These are phyloP conservation scores for Termitomyces sp. DNA, from an alignment of 768 basidiomycete genomes.

Conservation along the genomic window DNA sequence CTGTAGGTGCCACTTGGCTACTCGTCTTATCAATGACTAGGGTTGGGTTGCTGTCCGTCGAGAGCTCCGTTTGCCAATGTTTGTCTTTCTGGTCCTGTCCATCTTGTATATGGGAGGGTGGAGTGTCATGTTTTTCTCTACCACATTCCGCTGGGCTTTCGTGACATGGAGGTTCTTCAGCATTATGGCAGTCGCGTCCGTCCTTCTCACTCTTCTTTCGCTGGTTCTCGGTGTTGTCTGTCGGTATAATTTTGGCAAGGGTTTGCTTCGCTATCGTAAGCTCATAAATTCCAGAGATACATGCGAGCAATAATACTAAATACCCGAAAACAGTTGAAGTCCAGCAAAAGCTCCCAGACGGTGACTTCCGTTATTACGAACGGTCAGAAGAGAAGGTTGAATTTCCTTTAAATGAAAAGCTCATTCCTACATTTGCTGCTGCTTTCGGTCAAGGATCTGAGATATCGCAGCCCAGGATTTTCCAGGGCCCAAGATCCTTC, in stretches of 20 bases:
- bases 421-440: conserved; percentile 51
- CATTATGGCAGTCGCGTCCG: conserved; percentile 53
- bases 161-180: conserved; percentile 71
- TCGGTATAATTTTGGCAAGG: conserved; percentile 73
- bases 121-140: conserved; percentile 68
- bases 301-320: conserved; percentile 8
- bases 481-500: conserved; percentile 45
- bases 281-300: conserved; percentile 5
- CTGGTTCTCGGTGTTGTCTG: conserved; percentile 64
- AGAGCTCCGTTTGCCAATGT: conserved; percentile 55
- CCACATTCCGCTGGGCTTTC: conserved; percentile 74
- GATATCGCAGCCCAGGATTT: conserved; percentile 30
- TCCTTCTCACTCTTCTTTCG: conserved; percentile 47
- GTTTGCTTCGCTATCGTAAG: conserved; percentile 63
- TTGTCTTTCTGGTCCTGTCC: conserved; percentile 58
- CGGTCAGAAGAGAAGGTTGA: conserved; percentile 53
- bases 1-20: background rate
- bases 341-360: conserved; percentile 42
- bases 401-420: conserved; percentile 52
- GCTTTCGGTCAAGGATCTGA: conserved; percentile 30
- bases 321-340: conserved; percentile 40
- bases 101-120: conserved; percentile 61
- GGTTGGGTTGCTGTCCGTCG: conserved; percentile 76
- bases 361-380: conserved; percentile 24
- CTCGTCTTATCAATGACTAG: conserved; percentile 23